A percentile compares a stretch with the other conserved stretches of the same genome.
These are phyloP conservation scores for Penicillium sp. DNA, from an alignment of 2,329 filamentous ascomycete genomes.

Conservation along the genomic window DNA sequence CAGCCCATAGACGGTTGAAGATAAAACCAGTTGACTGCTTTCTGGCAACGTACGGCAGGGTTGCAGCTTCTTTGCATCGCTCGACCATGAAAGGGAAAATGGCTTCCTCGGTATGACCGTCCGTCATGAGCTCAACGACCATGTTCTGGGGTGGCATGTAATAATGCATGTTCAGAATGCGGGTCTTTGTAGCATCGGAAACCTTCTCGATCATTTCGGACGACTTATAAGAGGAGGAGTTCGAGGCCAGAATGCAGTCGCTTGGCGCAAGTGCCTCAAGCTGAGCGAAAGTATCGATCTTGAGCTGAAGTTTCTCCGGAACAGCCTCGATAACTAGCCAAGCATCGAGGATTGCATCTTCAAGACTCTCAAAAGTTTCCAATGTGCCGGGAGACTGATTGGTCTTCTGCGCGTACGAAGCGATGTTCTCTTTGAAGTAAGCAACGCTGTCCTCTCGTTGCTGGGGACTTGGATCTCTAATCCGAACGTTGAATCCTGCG, in stretches of 20 bases:
- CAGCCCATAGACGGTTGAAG: slow-evolving; percentile 58
- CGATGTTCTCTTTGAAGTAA: slow-evolving; percentile 37
- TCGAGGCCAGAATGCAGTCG: slow-evolving; percentile 52
- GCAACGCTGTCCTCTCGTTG: slow-evolving; percentile 29
- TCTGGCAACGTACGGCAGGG: slow-evolving; percentile 43
- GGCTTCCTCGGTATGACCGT: slow-evolving; percentile 42
- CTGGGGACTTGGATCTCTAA: slow-evolving; percentile 33
- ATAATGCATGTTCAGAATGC: slow-evolving; percentile 54
- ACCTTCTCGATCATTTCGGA: slow-evolving; percentile 49
- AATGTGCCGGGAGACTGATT: slow-evolving; percentile 30
- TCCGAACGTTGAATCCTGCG: slow-evolving; percentile 28
- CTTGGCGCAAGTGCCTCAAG: slow-evolving; percentile 43
- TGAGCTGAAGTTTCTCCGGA: slow-evolving; percentile 51
- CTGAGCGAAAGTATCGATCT: slow-evolving; percentile 49
- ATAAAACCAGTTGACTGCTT: slow-evolving; percentile 55
- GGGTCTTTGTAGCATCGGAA: slow-evolving; percentile 32
- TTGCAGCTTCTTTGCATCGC: slow-evolving; percentile 41
- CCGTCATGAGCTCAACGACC: slow-evolving; percentile 56
- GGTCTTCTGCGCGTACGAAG: slow-evolving; percentile 29
- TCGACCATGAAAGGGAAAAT: slow-evolving; percentile 50
- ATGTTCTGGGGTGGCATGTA: slow-evolving; percentile 49
- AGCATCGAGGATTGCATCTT: slow-evolving; percentile 43
- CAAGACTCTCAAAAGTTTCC: slow-evolving; percentile 38
- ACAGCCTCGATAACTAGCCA: slow-evolving; percentile 58
- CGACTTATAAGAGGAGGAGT: slow-evolving; percentile 54